Conservation (phyloP, 2,329 filamentous ascomycete species). For the Periconia sp. region DNA sequence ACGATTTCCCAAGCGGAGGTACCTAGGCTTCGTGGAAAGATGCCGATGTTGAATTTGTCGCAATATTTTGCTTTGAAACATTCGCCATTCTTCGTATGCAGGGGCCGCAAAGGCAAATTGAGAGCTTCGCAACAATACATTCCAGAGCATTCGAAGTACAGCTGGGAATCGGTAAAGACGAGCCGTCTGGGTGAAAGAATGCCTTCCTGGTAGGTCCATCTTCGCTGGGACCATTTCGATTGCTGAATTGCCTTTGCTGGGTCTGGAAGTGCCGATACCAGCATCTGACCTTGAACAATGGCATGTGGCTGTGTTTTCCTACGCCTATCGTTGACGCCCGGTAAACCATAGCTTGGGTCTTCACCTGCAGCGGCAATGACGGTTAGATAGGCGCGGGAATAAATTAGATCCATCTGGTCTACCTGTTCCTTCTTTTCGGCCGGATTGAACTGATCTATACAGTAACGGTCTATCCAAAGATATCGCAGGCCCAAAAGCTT, state of each 20-base stretch:
- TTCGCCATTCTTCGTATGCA: background rate
- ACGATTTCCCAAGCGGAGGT: background rate
- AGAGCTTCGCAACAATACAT: background rate
- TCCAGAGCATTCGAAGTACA: background rate
- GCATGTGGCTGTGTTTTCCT: background rate
- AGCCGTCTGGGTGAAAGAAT: background rate
- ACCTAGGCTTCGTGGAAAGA: background rate
- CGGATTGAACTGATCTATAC: background rate
- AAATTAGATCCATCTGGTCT: conserved; percentile 12
- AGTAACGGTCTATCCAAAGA: conserved; percentile 3
- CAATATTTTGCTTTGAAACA: background rate
- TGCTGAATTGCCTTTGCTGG: background rate
- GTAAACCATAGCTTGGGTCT: conserved; percentile 13
- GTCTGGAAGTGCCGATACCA: background rate
- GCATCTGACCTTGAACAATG: background rate
- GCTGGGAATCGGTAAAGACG: background rate
- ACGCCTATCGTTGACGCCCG: conserved; percentile 1
- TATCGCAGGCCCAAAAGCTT: background rate
- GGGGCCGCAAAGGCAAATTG: background rate
- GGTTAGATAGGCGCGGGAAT: conserved; percentile 8
- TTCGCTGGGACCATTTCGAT: background rate
- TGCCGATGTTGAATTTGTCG: background rate
- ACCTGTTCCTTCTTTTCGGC: conserved; percentile 5
- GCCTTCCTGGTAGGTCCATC: conserved; percentile 6
- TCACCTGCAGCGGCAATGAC: conserved; percentile 15